Percentiles rank a stretch among this genome's conserved stretches.
Conservation (phyloP, 78 protist species). For the Isochrysis galbana region DNA sequence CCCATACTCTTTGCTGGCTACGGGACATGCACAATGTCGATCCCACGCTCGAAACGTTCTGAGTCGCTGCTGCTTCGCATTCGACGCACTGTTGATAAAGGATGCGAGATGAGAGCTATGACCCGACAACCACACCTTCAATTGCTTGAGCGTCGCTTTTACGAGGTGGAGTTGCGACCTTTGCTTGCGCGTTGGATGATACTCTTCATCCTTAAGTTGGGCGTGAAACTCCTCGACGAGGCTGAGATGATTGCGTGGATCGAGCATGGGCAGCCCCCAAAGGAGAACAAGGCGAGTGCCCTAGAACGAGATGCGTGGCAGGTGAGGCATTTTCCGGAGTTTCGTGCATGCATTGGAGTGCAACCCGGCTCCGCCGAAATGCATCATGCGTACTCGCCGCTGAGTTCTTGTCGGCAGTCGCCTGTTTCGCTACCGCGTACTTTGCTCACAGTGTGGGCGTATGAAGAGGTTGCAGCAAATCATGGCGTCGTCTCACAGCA, state of each 20-base stretch:
- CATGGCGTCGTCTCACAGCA: too few species aligned
- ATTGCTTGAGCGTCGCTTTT: background rate
- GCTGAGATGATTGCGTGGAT: background rate
- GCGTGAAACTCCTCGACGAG: background rate
- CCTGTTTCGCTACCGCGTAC: too few species aligned
- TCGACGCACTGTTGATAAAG: background rate
- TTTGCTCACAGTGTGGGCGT: too few species aligned
- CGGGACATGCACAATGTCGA: background rate
- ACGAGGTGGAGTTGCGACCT: constrained; percentile 17
- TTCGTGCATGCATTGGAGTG: too few species aligned
- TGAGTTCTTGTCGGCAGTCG: too few species aligned
- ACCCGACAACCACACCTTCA: background rate
- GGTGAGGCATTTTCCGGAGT: too few species aligned
- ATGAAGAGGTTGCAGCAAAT: too few species aligned
- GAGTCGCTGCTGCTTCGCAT: background rate
- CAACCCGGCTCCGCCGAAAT: too few species aligned
- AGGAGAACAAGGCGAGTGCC: background rate
- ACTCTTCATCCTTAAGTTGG: background rate
- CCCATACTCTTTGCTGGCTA: constrained; percentile 44
- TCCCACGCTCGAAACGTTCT: background rate
- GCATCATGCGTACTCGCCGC: too few species aligned
- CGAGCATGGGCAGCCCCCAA: background rate
- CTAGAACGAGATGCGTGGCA: background rate
- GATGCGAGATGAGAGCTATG: background rate
- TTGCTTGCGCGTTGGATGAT: constrained; percentile 46